A percentile compares a stretch with the other conserved stretches of the same genome.
Evolutionary conservation across 257 asterid species (phyloP).

Genomic region (Misopates orontium): DNA sequence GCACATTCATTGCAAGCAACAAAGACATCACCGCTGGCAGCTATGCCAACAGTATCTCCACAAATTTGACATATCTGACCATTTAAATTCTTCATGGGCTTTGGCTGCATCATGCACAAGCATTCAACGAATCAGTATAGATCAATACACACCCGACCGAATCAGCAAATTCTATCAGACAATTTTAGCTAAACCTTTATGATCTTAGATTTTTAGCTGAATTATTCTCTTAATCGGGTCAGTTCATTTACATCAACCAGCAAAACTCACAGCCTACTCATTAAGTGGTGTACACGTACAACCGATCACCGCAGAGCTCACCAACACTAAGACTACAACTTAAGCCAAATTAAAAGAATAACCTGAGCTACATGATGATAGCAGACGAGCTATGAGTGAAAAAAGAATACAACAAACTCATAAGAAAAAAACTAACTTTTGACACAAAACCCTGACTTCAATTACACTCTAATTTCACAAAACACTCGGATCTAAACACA

Average conservation of each 20-base stretch:
- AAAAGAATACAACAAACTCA: too few species aligned
- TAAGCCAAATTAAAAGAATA: constrained; percentile 10
- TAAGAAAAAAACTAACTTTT: too few species aligned
- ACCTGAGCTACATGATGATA: constrained; percentile 15
- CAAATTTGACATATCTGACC: constrained; percentile 92
- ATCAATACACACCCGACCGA: too few species aligned
- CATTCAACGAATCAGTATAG: constrained; percentile 19
- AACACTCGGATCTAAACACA: constrained; percentile 30
- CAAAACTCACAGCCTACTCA: not conserved
- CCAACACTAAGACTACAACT: not conserved
- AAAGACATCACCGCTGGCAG: constrained; percentile 66
- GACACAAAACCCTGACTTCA: not conserved
- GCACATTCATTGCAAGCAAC: constrained; percentile 97
- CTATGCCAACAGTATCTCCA: constrained; percentile 74
- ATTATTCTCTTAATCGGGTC: not conserved
- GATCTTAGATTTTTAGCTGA: constrained; percentile 17
- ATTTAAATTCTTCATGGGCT: constrained; percentile 57
- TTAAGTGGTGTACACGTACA: constrained; percentile 1
- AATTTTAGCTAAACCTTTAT: not conserved
- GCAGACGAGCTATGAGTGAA: not conserved
- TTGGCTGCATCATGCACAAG: constrained; percentile 54
- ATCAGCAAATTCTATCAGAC: not conserved
- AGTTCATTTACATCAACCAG: not conserved
- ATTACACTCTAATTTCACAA: constrained; percentile 3
- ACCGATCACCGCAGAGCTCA: constrained; percentile 9